A percentile compares a stretch with the other conserved stretches of the same genome.
Conservation (phyloP, 2,329 filamentous ascomycete genomes). For the Curvularia spicifera region DNA sequence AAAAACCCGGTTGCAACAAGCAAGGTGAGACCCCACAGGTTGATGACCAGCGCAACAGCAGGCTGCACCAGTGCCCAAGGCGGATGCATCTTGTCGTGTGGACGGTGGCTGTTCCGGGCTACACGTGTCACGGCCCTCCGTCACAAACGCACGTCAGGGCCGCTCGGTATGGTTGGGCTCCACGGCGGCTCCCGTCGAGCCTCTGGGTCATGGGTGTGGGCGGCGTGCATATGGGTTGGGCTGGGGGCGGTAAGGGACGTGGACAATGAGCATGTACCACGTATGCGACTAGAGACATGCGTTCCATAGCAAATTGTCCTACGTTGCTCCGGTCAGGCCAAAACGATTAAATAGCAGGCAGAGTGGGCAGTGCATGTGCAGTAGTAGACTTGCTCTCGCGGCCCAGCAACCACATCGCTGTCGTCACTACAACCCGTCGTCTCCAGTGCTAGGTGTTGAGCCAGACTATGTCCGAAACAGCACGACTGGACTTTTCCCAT, state of each 20-base stretch:
- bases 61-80: slow-evolving; percentile 5
- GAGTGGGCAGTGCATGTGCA: slow-evolving; percentile 16
- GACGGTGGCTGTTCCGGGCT: slow-evolving; percentile 5
- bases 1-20: background rate
- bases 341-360: slow-evolving; percentile 20
- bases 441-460: slow-evolving; percentile 20
- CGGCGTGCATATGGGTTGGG: slow-evolving; percentile 22
- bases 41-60: slow-evolving; percentile 6
- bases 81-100: slow-evolving; percentile 5
- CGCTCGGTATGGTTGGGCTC: slow-evolving; percentile 27
- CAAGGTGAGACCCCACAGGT: background rate
- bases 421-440: background rate
- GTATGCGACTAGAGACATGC: slow-evolving; percentile 20
- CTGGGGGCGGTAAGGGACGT: slow-evolving; percentile 23
- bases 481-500: slow-evolving; percentile 32
- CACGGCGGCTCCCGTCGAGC: slow-evolving; percentile 26
- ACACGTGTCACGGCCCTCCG: slow-evolving; percentile 27
- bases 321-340: slow-evolving; percentile 3
- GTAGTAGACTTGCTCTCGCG: slow-evolving; percentile 15
- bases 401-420: slow-evolving; percentile 8
- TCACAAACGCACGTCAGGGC: slow-evolving; percentile 8
- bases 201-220: slow-evolving; percentile 16
- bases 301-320: background rate
- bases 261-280: slow-evolving; percentile 28
- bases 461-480: slow-evolving; percentile 45